phyloP scores from a whole-genome alignment of 768 basidiomycete species.

The Phanerodontia chrysosporium region DNA sequence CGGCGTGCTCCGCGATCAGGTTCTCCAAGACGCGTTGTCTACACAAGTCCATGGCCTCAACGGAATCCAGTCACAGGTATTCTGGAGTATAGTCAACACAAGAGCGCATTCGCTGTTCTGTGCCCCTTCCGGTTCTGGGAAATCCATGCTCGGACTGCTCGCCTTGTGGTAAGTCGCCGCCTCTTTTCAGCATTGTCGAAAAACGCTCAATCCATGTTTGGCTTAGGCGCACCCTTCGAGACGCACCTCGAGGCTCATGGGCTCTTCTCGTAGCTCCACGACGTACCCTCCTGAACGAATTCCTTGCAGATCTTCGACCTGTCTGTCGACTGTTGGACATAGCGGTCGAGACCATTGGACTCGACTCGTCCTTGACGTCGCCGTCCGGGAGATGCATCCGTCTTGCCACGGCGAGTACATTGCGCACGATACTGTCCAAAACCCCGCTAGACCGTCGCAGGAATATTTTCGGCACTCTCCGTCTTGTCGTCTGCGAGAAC shows the following conservation, averaged over 20 bases:
- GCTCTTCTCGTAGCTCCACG: slow-evolving; percentile 62
- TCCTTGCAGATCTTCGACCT: slow-evolving; percentile 47
- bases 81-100: slow-evolving; percentile 77
- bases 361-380: slow-evolving; percentile 29
- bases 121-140: slow-evolving; percentile 79
- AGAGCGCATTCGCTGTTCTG: slow-evolving; percentile 65
- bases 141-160: slow-evolving; percentile 67
- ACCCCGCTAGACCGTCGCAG: slow-evolving; percentile 19
- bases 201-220: too few relatives aligned
- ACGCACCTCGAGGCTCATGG: slow-evolving; percentile 42
- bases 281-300: slow-evolving; percentile 50
- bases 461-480: slow-evolving; percentile 37
- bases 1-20: slow-evolving; percentile 44
- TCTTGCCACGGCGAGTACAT: slow-evolving; percentile 49
- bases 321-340: slow-evolving; percentile 37
- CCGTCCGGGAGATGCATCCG: slow-evolving; percentile 45
- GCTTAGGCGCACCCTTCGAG: slow-evolving; percentile 53
- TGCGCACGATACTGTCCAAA: slow-evolving; percentile 42
- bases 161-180: slow-evolving; percentile 55
- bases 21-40: slow-evolving; percentile 43
- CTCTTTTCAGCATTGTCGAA: too few relatives aligned
- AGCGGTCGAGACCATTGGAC: slow-evolving; percentile 31
- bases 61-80: slow-evolving; percentile 83
- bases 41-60: slow-evolving; percentile 59
- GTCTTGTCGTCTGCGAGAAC: slow-evolving; percentile 77